phyloP scores from a whole-genome alignment of 2,329 filamentous ascomycete genomes.

The Colletotrichum eremochloae region DNA sequence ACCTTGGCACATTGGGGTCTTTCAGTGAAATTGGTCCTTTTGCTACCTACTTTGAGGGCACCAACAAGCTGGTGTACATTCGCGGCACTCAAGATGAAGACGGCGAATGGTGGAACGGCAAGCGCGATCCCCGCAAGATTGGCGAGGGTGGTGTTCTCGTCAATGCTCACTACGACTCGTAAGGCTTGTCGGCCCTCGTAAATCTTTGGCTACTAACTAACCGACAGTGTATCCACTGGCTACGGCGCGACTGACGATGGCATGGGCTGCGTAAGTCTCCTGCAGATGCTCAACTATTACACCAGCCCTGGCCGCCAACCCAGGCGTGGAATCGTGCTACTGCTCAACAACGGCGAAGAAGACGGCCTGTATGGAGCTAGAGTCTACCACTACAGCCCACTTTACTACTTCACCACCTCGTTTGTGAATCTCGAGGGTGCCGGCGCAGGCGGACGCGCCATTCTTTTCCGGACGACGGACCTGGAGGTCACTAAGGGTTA shows the following conservation, averaged over 20 bases:
- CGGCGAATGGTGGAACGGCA: constrained; percentile 78
- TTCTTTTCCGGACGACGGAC: constrained; percentile 90
- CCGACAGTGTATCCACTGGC: constrained; percentile 82
- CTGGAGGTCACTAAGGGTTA: constrained; percentile 88
- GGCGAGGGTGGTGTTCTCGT: constrained; percentile 85
- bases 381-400: constrained; percentile 85
- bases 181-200: constrained; percentile 45
- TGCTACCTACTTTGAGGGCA: constrained; percentile 89
- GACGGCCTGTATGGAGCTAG: constrained; percentile 90
- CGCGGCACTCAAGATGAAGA: constrained; percentile 81
- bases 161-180: constrained; percentile 92
- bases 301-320: constrained; percentile 79
- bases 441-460: constrained; percentile 89
- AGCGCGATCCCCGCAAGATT: constrained; percentile 59
- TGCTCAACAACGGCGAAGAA: constrained; percentile 97
- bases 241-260: constrained; percentile 96
- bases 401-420: constrained; percentile 84
- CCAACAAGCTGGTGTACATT: constrained; percentile 92
- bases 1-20: constrained; percentile 45
- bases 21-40: constrained; percentile 35
- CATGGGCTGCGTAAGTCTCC: constrained; percentile 85
- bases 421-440: constrained; percentile 97
- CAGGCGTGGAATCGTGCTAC: constrained; percentile 82
- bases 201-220: constrained; percentile 16
- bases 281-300: constrained; percentile 91